Conservation (phyloP, 2,329 filamentous ascomycete species). For the Neocatenulostroma microsporum region DNA sequence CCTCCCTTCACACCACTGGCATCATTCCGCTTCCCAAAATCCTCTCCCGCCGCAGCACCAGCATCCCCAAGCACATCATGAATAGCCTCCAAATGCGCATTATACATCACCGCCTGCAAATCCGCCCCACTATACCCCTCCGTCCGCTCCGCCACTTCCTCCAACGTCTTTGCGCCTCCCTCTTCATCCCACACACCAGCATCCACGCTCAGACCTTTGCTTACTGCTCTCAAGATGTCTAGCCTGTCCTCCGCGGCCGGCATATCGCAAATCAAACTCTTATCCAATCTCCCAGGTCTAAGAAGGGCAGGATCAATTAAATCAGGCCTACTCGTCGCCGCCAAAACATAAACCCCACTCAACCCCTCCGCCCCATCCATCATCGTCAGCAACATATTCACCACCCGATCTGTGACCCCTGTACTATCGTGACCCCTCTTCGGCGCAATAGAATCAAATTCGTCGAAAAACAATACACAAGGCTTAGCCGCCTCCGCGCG, state of each 20-base stretch:
- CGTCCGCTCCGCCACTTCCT: slow-evolving; percentile 69
- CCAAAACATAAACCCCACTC: slow-evolving; percentile 90
- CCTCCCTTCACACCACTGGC: slow-evolving; percentile 11
- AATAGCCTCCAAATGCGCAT: slow-evolving; percentile 93
- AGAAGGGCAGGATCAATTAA: slow-evolving; percentile 90
- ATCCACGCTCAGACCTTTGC: slow-evolving; percentile 67
- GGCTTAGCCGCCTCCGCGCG: slow-evolving; percentile 83
- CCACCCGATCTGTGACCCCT: slow-evolving; percentile 95
- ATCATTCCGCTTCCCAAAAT: slow-evolving; percentile 26
- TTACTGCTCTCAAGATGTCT: slow-evolving; percentile 82
- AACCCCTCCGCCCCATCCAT: slow-evolving; percentile 98
- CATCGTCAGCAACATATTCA: slow-evolving; percentile 95
- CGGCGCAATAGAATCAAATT: slow-evolving; percentile 95
- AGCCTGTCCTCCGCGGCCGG: slow-evolving; percentile 70
- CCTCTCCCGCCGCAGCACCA: slow-evolving; percentile 23
- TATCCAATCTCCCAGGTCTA: slow-evolving; percentile 85
- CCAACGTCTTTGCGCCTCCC: slow-evolving; percentile 35
- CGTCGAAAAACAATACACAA: slow-evolving; percentile 95
- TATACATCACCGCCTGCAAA: slow-evolving; percentile 88
- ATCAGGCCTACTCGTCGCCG: slow-evolving; percentile 87
- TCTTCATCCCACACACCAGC: slow-evolving; percentile 52
- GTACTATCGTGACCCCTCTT: slow-evolving; percentile 96
- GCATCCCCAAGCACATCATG: slow-evolving; percentile 69
- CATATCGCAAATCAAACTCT: slow-evolving; percentile 85
- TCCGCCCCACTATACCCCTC: slow-evolving; percentile 92